phyloP scores from a whole-genome alignment of 139 green algal genomes.

The Asterochloris erici region DNA sequence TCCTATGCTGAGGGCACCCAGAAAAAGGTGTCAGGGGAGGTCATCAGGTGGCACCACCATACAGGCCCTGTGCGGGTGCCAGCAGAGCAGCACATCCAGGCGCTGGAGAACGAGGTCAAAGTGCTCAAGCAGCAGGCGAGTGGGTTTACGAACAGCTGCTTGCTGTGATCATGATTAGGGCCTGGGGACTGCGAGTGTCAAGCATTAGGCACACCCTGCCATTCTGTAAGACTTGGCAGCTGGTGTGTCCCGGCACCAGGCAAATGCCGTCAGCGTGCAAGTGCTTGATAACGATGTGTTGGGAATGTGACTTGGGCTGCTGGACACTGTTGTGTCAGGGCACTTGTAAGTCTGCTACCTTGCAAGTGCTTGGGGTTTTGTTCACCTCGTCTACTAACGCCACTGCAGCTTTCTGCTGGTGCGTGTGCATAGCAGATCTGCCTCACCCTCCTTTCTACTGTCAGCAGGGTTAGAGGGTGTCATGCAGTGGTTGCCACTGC shows the following conservation, averaged over 20 bases:
- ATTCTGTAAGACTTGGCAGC: background rate
- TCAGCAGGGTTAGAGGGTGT: too few relatives aligned
- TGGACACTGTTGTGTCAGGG: too few relatives aligned
- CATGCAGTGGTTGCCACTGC: too few relatives aligned
- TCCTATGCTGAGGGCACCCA: slow-evolving; percentile 62
- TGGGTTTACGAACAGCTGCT: background rate
- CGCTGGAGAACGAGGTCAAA: slow-evolving; percentile 65
- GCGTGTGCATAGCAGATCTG: background rate
- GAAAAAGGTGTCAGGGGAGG: slow-evolving; percentile 63
- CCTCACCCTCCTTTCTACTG: too few relatives aligned
- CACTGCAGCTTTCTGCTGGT: background rate
- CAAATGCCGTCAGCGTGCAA: background rate
- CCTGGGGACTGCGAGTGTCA: too few relatives aligned
- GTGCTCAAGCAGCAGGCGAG: slow-evolving; percentile 41
- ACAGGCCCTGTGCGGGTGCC: slow-evolving; percentile 54
- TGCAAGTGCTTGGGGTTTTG: too few relatives aligned
- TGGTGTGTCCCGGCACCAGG: background rate
- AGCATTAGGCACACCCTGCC: background rate
- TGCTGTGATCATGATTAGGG: too few relatives aligned
- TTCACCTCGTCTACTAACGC: too few relatives aligned
- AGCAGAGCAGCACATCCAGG: slow-evolving; percentile 75
- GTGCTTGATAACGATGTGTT: too few relatives aligned
- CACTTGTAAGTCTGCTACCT: too few relatives aligned
- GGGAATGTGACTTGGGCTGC: too few relatives aligned
- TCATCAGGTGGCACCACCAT: slow-evolving; percentile 77